Conservation (phyloP, 805 yeast genomes). For the Candida yuanshanica region DNA sequence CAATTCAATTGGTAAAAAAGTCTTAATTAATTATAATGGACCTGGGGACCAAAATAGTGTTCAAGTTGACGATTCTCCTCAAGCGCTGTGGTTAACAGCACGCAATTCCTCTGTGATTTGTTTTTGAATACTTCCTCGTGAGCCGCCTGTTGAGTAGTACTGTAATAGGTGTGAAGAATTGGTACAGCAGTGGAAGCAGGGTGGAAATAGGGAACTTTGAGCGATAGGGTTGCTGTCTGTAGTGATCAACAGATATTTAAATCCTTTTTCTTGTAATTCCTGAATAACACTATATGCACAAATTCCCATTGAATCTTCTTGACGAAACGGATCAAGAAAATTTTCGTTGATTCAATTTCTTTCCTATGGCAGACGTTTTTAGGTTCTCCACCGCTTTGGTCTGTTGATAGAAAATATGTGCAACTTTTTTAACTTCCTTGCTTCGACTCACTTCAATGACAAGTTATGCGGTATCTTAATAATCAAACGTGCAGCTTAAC, state of each 20-base stretch:
- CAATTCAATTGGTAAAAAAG: too few relatives aligned
- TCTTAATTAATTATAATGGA: background rate
- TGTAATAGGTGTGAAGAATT: background rate
- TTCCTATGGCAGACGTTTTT: background rate
- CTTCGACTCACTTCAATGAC: background rate
- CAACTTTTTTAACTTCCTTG: background rate
- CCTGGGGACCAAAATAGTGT: background rate
- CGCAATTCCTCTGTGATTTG: background rate
- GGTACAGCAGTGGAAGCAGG: background rate
- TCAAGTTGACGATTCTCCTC: background rate
- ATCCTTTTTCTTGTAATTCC: background rate
- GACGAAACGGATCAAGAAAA: background rate
- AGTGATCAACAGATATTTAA: background rate
- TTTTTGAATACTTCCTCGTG: background rate
- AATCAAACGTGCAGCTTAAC: background rate
- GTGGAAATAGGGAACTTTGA: background rate
- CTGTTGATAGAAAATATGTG: background rate
- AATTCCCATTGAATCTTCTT: background rate
- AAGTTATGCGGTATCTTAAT: slow-evolving; percentile 1
- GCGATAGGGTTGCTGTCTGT: background rate
- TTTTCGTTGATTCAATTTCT: background rate
- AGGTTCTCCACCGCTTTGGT: background rate
- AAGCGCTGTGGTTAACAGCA: background rate
- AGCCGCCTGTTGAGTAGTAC: background rate
- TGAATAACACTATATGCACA: background rate